A percentile compares a stretch with the other conserved stretches of the same genome.
phyloP scores from a whole-genome alignment of 768 basidiomycete genomes.

The Boletus subcaerulescens region DNA sequence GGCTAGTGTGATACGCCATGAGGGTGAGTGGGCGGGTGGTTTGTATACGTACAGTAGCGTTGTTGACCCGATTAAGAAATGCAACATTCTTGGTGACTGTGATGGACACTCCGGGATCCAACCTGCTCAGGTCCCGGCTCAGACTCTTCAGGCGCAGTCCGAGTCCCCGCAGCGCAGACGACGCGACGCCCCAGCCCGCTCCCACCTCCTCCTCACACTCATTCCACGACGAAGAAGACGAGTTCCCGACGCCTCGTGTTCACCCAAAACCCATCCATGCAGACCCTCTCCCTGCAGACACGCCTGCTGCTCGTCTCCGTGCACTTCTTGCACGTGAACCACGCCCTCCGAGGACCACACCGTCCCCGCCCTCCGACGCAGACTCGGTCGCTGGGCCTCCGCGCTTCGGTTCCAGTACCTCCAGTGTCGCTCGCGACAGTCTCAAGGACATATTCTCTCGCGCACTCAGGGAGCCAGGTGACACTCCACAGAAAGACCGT shows the following conservation, averaged over 20 bases:
- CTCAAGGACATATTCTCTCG: slow-evolving; percentile 65
- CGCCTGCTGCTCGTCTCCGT: slow-evolving; percentile 61
- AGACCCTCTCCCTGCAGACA: slow-evolving; percentile 32
- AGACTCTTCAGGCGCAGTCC: slow-evolving; percentile 10
- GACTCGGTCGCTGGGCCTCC: slow-evolving; percentile 15
- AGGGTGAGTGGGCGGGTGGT: no score
- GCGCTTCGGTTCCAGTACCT: slow-evolving; percentile 28
- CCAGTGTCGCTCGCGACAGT: slow-evolving; percentile 54
- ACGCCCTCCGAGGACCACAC: slow-evolving; percentile 31
- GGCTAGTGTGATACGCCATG: slow-evolving; percentile 7
- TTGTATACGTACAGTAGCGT: neutral
- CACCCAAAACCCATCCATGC: slow-evolving; percentile 16
- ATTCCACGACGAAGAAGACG: slow-evolving; percentile 27
- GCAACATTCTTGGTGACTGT: no score
- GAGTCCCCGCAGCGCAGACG: neutral
- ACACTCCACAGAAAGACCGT: slow-evolving; percentile 56
- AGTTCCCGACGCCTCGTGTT: slow-evolving; percentile 30
- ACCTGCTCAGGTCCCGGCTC: slow-evolving; percentile 7
- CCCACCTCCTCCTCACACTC: neutral
- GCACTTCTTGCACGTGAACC: slow-evolving; percentile 56
- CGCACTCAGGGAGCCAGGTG: slow-evolving; percentile 60
- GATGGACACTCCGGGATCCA: slow-evolving; percentile 3
- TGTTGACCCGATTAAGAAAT: slow-evolving; percentile 11
- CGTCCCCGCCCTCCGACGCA: slow-evolving; percentile 26
- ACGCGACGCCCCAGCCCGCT: neutral